Evolutionary conservation across 2,329 filamentous ascomycete genomes (phyloP).

Genomic region (Diaporthe sp.): DNA sequence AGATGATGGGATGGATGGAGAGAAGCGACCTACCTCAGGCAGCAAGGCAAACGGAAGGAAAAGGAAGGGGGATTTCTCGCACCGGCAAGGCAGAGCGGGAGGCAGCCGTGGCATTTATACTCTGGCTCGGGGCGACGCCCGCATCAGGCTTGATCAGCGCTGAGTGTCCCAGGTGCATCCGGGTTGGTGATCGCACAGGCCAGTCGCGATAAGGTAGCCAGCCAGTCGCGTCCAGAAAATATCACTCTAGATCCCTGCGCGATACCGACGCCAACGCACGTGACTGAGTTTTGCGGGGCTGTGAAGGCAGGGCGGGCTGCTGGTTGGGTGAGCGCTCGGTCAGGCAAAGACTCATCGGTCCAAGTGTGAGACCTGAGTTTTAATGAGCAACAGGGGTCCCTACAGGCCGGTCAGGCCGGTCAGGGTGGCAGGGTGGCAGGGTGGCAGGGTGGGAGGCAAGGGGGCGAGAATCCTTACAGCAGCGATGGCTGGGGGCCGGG

Average conservation of each 20-base stretch:
- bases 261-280: slow-evolving; percentile 33
- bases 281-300: slow-evolving; percentile 22
- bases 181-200: slow-evolving; percentile 37
- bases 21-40: slow-evolving; percentile 40
- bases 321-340: slow-evolving; percentile 37
- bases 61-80: slow-evolving; percentile 6
- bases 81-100: slow-evolving; percentile 27
- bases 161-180: slow-evolving; percentile 38
- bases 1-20: background rate
- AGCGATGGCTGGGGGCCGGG: background rate
- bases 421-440: slow-evolving; percentile 27
- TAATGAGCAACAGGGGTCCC: slow-evolving; percentile 34
- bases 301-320: background rate
- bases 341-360: slow-evolving; percentile 40
- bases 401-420: slow-evolving; percentile 5
- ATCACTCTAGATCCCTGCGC: slow-evolving; percentile 25
- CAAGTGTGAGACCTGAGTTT: slow-evolving; percentile 36
- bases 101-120: slow-evolving; percentile 36
- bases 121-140: background rate
- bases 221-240: slow-evolving; percentile 38
- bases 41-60: slow-evolving; percentile 34
- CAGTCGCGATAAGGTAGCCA: slow-evolving; percentile 37
- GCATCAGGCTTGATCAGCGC: slow-evolving; percentile 39
- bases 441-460: slow-evolving; percentile 32
- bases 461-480: background rate